Base-by-base conservation (phyloP, 2,329 filamentous ascomycete genomes). In the Simplicillium sp. region DNA sequence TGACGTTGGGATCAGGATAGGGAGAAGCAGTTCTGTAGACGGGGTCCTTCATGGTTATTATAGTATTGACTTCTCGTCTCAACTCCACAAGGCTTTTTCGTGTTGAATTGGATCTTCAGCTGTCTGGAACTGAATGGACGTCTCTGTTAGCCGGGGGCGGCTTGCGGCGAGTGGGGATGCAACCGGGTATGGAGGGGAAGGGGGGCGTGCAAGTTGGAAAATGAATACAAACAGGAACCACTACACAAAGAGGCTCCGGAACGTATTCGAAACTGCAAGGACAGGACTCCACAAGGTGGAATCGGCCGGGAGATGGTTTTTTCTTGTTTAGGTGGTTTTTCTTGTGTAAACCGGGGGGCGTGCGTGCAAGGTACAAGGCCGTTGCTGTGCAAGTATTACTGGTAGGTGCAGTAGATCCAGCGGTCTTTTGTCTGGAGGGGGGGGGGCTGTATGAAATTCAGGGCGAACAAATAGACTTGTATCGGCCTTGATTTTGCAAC, bases 41-140 rank as follows among this genome's bases (percentile, higher is more conserved):
- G 62, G 64, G 64, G 52, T 64, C 59, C 54, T 54, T 59, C 56
- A 62, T 62, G 58, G 56, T 62, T 65, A 62, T 64, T 58, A 62
- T 55, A 58, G 46, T 49, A 55, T 42, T 45, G 40, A 40, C 32
- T 35, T 38, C 31, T 38, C 11, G 13, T 40, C 35, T 38, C 38
- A 32, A 32, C 42, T 41, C 42, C 42, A 44, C 42, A 44, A 37
- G 42, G 35, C 38, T 36, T 44, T 37, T 36, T 25, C 20, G 20
- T 9, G 20, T 25, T 25, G 20, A 25, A 25, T 41, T 41, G 35
- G 39, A 44, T 44, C 42, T 41, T 44, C 42, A 44, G 42, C 42
- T 44, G 42, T 39, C 34, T 44, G 42, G 39, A 25, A 44, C 34
- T 15, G 20, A 25, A 25, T 6, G 20, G 20, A 25, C 20, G 20